phyloP scores from a whole-genome alignment of 2,329 filamentous ascomycete genomes.

The Neurospora sp. region DNA sequence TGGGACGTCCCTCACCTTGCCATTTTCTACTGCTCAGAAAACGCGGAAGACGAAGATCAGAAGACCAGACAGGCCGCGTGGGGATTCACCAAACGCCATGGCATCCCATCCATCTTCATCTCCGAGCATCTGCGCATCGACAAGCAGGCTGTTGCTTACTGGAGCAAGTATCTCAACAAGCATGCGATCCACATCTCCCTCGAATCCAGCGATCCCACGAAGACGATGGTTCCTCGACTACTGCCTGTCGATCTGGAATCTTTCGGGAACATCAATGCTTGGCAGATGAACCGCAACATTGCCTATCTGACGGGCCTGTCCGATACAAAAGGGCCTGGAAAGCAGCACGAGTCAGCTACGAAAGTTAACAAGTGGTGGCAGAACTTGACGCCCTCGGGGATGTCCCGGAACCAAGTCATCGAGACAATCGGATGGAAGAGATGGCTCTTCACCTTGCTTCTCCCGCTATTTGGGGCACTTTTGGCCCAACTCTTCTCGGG shows the following conservation, averaged over 20 bases:
- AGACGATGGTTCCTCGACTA: conserved; percentile 27
- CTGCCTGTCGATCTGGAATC: conserved; percentile 38
- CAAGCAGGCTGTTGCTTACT: conserved; percentile 22
- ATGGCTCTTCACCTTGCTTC: conserved; percentile 5
- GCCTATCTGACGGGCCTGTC: conserved; percentile 35
- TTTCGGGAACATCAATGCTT: conserved; percentile 39
- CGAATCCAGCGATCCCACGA: conserved; percentile 29
- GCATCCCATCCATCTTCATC: conserved; percentile 37
- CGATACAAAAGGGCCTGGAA: conserved; percentile 12
- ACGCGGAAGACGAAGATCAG: conserved; percentile 28
- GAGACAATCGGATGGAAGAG: conserved; percentile 1
- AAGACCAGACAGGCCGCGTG: conserved; percentile 32
- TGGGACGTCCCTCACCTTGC: conserved; percentile 40
- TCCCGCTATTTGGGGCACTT: conserved; percentile 8
- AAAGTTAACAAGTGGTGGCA: not conserved
- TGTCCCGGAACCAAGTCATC: not conserved
- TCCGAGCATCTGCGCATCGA: conserved; percentile 32
- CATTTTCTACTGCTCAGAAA: conserved; percentile 36
- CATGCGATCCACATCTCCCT: conserved; percentile 38
- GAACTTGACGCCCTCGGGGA: not conserved
- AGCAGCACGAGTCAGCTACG: not conserved
- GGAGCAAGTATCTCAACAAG: conserved; percentile 28
- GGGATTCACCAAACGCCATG: conserved; percentile 36
- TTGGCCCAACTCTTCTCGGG: conserved; percentile 1
- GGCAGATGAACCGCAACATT: conserved; percentile 43